Evolutionary conservation across 768 basidiomycete species (phyloP), one percentile per base, ranked within the genome.

Genomic region (Boletus tylopilopsis): DNA sequence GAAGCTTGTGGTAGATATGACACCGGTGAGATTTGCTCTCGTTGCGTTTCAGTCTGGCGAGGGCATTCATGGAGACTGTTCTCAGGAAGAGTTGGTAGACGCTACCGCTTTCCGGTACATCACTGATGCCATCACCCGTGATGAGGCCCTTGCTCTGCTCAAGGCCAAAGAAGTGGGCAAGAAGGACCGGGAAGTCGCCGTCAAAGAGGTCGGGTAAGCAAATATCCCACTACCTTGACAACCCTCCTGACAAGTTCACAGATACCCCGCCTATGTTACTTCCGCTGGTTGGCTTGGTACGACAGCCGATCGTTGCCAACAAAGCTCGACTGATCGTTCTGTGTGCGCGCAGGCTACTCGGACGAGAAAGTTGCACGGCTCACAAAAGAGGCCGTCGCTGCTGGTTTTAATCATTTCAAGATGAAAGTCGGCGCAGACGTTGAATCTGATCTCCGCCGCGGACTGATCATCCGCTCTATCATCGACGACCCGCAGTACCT

Each of bases 371-470:
- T 98, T 22, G 79, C 82, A 1, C 78, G 83, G 8, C 78, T 98
- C 44, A 96, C 92, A 9, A 84, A 83, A 61, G 90, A 94, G 63
- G 90, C 93, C 27, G 76, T 98, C 44, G 70, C 77, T 21, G 81
- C 79, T 37, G 94, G 94, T 19, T 98, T 98, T 80, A 95, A 91
- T 72, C 94, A 96, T 72, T 98, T 98, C 81, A 97, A 97, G 73
- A 94, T 97, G 85, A 98, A 97, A 74, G 95, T 98, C 56, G 95
- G 95, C 45, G 85, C 87, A 22, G 77, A 89, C 69, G 75, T 80
- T 49, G 79, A 82, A 33, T 82, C 85, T 64, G 95, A 96, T 69
- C 73, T 94, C 44, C 85, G 92, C 42, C 84, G 94, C 46, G 91
- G 92, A 19, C 80, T 78, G 60, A 77, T 97, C 61, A 94, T 98